Evolutionary conservation across 257 asterid genomes (phyloP).

Genomic region (Gentiana macrophylla): DNA sequence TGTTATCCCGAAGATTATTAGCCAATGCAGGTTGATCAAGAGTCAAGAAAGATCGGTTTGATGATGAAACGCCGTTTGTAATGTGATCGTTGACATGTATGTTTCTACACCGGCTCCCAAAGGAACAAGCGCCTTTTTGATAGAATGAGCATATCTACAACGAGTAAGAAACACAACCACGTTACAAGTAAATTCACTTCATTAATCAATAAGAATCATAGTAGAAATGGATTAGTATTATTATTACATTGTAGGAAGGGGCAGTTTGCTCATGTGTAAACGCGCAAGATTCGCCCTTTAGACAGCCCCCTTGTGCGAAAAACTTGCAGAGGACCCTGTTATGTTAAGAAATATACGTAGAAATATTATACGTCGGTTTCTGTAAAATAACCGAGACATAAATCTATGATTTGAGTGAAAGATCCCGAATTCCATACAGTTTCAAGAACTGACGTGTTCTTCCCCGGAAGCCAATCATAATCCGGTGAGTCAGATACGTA

Average conservation of each 20-base stretch:
- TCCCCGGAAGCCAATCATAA: too few relatives aligned
- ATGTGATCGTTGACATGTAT: constrained; percentile 53
- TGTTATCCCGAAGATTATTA: constrained; percentile 22
- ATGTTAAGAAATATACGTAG: constrained; percentile 8
- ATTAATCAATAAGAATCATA: neutral
- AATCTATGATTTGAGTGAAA: too few relatives aligned
- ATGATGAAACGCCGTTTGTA: constrained; percentile 23
- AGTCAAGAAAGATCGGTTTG: constrained; percentile 22
- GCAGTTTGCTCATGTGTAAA: constrained; percentile 82
- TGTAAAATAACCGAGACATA: neutral
- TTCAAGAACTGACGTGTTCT: too few relatives aligned
- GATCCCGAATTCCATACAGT: too few relatives aligned
- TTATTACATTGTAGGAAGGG: constrained; percentile 52
- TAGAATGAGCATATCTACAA: constrained; percentile 84
- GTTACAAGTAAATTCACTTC: neutral
- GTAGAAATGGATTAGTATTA: neutral
- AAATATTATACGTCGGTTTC: neutral
- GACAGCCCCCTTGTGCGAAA: constrained; percentile 88
- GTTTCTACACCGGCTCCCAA: constrained; percentile 86
- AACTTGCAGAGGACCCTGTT: constrained; percentile 91
- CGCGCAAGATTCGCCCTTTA: constrained; percentile 88
- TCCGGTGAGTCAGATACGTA: too few relatives aligned
- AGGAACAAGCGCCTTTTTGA: constrained; percentile 80
- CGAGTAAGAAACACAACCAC: neutral
- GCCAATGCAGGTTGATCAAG: constrained; percentile 37